Evolutionary conservation across 2,329 filamentous ascomycete species (phyloP).

Genomic region (Teratosphaeriaceae sp.): DNA sequence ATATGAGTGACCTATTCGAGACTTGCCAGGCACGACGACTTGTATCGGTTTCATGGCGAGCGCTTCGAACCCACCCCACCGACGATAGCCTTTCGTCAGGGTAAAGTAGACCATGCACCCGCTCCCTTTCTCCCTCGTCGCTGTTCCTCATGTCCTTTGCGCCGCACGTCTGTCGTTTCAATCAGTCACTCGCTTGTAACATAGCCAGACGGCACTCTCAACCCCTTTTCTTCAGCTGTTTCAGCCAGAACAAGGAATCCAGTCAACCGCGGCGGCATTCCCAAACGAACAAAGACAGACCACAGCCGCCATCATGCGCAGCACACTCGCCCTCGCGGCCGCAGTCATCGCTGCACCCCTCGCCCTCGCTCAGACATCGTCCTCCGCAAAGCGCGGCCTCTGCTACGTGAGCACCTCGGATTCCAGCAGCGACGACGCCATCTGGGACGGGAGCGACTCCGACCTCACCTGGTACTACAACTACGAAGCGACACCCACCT

Average conservation of each 20-base stretch:
- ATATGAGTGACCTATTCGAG: not conserved
- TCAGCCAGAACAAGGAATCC: too few species aligned
- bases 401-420: constrained; percentile 56
- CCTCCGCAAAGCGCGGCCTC: constrained; percentile 63
- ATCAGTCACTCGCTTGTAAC: not conserved
- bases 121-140: too few species aligned
- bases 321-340: constrained; percentile 1
- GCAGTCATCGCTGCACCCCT: constrained; percentile 5
- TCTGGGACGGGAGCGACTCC: constrained; percentile 54
- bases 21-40: not conserved
- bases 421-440: constrained; percentile 54
- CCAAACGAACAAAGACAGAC: not conserved
- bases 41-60: not conserved
- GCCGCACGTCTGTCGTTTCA: not conserved
- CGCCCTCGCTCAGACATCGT: constrained; percentile 13
- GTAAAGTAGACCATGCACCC: not conserved
- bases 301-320: not conserved
- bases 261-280: too few species aligned
- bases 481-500: constrained; percentile 51
- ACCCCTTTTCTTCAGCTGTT: too few species aligned
- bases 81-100: not conserved
- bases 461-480: constrained; percentile 83
- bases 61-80: not conserved
- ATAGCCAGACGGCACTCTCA: not conserved
- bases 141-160: not conserved